Evolutionary conservation across 768 basidiomycete genomes (phyloP), one percentile per base, ranked within the genome.

Genomic region (Trametes gibbosa): DNA sequence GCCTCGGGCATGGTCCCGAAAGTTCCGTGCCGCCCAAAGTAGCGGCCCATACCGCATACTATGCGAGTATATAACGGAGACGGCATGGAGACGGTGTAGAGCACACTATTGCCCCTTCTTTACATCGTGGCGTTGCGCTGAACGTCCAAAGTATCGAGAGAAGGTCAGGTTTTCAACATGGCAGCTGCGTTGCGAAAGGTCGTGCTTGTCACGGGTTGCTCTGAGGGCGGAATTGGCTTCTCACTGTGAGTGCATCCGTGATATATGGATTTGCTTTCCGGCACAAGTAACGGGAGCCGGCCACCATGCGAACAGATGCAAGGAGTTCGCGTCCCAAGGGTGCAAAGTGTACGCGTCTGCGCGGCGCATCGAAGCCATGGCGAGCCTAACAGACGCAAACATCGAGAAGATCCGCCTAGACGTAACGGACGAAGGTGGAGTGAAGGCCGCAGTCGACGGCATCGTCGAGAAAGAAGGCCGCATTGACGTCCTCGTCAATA

Each of bases 261-360:
- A 19, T 43, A 16, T 17, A 4, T 43, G 42, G 17, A 9, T n/a
- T n/a, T n/a, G 17, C 9, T 9, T 21, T 19, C 9, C 3, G 17
- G 42, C 17, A 6, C n/a, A 3, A 21, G n/a, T 5, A n/a, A n/a
- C n/a, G 9, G 5, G 21, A 5, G 13, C 23, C n/a, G n/a, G 17
- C 9, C 42, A 43, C n/a, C 3, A 4, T 21, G 16, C 3, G 10
- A 81, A 2, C 27, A 90, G 89, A 45, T 87, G 84, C 64, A 79
- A 87, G 62, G 82, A 84, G 63, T 92, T 90, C 63, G 85, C 85
- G 1, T 65, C 70, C 0, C 77, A 75, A 32, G 88, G 84, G 27
- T 92, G 88, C 70, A 81, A 79, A 39, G 90, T 92, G 5, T 92
- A 90, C 62, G 91, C 90, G 2, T 86, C 87, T 0, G 82, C 90